Evolutionary conservation across 768 basidiomycete species (phyloP), one percentile per base, ranked within the genome.

Genomic region (Tricholoma terreum): DNA sequence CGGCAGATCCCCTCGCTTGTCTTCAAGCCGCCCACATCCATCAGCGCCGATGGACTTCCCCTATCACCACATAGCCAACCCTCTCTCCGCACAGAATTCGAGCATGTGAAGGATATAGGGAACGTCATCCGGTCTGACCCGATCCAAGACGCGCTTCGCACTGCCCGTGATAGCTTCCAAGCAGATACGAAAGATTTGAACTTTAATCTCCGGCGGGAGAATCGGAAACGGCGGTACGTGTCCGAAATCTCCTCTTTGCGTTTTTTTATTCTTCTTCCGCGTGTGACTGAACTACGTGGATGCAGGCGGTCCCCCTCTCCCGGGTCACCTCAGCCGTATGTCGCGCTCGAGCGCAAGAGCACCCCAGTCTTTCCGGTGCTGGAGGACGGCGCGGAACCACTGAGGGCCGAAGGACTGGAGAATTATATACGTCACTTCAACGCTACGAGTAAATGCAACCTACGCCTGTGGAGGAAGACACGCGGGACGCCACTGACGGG

Each of bases 341-440:
- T 79, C 27, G 73, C 76, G 1, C 71, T 74, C 7, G 77, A 79
- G 19, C 73, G 71, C n/a, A 73, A 69, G 27, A 63, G 61, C 58
- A 63, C n/a, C n/a, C n/a, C n/a, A 69, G 36, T 73, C 75, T 84
- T 85, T 50, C 80, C 80, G 31, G 58, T 66, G 15, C 54, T 65
- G 2, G 77, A 77, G 49, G 73, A 71, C 1, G 74, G 72, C 4
- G 63, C 67, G 17, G 61, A 68, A 0, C 69, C 75, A 2, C 67
- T 89, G 52, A 70, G 72, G 17, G 71, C 76, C 31, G 78, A 78
- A 22, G 77, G 71, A 4, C 71, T 91, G 19, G 55, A 75, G 4
- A 74, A 72, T 8, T 90, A 82, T 72, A 78, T 89, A 61, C 78
- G 76, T 33, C 75, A 80, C 52, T 86, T 83, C 65, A 90, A 90